These are phyloP conservation scores for Mortierella claussenii DNA, from an alignment of 192 early-diverging fungal species.

Conservation along the genomic window DNA sequence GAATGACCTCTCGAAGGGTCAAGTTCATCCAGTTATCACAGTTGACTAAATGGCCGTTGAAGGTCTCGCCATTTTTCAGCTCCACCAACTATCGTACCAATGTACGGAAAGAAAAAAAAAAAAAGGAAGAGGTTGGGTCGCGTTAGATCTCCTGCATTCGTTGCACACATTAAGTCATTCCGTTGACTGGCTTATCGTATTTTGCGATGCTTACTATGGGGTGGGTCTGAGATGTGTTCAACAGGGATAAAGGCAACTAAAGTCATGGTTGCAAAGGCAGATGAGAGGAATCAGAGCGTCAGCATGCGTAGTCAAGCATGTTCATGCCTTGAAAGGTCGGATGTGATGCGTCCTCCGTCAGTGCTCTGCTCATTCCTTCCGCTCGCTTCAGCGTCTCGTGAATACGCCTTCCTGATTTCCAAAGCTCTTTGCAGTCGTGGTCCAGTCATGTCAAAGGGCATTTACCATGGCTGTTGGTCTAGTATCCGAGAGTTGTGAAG, in stretches of 20 bases:
- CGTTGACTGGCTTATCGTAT: too few relatives aligned
- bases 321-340: background rate
- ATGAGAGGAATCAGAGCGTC: background rate
- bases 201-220: slow-evolving; percentile 81
- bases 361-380: background rate
- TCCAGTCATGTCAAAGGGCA: background rate
- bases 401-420: background rate
- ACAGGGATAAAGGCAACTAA: slow-evolving; percentile 91
- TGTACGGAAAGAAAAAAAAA: slow-evolving; percentile 6
- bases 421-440: background rate
- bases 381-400: background rate
- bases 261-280: background rate
- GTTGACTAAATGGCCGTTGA: slow-evolving; percentile 96
- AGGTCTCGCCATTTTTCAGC: slow-evolving; percentile 97
- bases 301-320: background rate
- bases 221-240: slow-evolving; percentile 89
- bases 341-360: background rate
- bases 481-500: background rate
- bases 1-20: slow-evolving; percentile 93
- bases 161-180: too few relatives aligned
- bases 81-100: slow-evolving; percentile 96
- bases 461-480: slow-evolving; percentile 18
- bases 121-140: background rate
- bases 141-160: background rate
- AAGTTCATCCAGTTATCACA: slow-evolving; percentile 99